phyloP scores from a whole-genome alignment of 2,329 filamentous ascomycete species.

The Alternaria gansuensis region DNA sequence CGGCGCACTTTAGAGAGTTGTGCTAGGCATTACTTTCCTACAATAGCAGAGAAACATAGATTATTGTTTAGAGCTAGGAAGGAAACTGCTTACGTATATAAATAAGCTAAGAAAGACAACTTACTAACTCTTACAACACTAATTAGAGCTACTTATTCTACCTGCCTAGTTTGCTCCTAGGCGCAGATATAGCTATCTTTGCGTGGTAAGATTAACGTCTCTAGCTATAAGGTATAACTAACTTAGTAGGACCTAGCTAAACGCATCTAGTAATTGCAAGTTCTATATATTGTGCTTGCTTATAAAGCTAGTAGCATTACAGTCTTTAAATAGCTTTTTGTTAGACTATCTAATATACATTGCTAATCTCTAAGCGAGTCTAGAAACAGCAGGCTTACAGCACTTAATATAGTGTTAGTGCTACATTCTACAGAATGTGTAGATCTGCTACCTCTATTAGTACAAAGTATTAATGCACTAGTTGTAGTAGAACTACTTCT shows the following conservation, averaged over 20 bases:
- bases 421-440: conserved; percentile 13
- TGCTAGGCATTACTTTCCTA: conserved; percentile 56
- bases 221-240: not conserved
- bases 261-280: conserved; percentile 57
- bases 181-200: conserved; percentile 50
- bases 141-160: conserved; percentile 55
- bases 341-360: conserved; percentile 17
- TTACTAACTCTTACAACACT: conserved; percentile 34
- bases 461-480: conserved; percentile 6
- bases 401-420: conserved; percentile 7
- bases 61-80: conserved; percentile 54
- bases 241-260: conserved; percentile 18
- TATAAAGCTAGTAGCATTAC: conserved; percentile 33
- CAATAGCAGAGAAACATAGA: conserved; percentile 54
- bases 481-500: not conserved
- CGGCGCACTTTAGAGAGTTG: conserved; percentile 54
- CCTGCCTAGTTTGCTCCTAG: conserved; percentile 51
- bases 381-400: not conserved
- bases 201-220: conserved; percentile 45
- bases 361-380: conserved; percentile 11
- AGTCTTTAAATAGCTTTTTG: not conserved
- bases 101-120: conserved; percentile 14
- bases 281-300: conserved; percentile 56
- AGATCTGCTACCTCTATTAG: conserved; percentile 7
- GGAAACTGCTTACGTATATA: conserved; percentile 54